Base-by-base conservation (phyloP, 2,329 filamentous ascomycete genomes). In the Colletotrichum destructivum region DNA sequence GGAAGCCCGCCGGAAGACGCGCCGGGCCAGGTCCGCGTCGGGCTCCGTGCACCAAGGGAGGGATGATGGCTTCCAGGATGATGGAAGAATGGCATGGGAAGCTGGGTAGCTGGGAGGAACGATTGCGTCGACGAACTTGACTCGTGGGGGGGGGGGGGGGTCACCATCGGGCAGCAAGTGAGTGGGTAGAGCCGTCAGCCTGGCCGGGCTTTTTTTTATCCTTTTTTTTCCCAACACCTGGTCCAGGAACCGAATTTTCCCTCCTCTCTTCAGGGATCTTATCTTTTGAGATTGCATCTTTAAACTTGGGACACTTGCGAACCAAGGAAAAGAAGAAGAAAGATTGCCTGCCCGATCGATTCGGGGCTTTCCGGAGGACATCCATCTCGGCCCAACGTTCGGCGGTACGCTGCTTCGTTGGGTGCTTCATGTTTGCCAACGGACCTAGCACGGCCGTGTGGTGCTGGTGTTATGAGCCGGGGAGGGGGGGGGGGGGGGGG, bases 301-400 rank as follows among this genome's bases (percentile, higher is more conserved):
- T 31, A 40, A 23, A 26, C 31, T 26, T 12, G 51, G 18, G 31
- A 40, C 5, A 35, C 9, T 8, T 13, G 38, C 59, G 31, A 31
- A 7, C 57, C n/a, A 35, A 44, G 21, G 18, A 11, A 8, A 49
- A 35, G 11, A 21, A 15, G 4, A 21, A 15, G 21, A 38, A 11
- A 15, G 15, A 40, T 7, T n/a, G 2, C 4, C 9, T 60, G 21
- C 44, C 35, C 44, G 18, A 2, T 40, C 42, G 63, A 40, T 40
- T 56, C 68, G 63, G 63, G 44, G 44, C 16, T 56, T 67, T 46
- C 52, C 56, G 68, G 63, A 44, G 42, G 51, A 11, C 38, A 18
- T 66, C 35, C 38, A 18, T 66, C 35, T 70, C 55, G 56, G 63
- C 44, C 31, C 31, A 49, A 57, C 51, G 15, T 42, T 69, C 46